A percentile compares a stretch with the other conserved stretches of the same genome.
Conservation (phyloP, 1,284 basidiomycete species). For the Neonothopanus nambi region DNA sequence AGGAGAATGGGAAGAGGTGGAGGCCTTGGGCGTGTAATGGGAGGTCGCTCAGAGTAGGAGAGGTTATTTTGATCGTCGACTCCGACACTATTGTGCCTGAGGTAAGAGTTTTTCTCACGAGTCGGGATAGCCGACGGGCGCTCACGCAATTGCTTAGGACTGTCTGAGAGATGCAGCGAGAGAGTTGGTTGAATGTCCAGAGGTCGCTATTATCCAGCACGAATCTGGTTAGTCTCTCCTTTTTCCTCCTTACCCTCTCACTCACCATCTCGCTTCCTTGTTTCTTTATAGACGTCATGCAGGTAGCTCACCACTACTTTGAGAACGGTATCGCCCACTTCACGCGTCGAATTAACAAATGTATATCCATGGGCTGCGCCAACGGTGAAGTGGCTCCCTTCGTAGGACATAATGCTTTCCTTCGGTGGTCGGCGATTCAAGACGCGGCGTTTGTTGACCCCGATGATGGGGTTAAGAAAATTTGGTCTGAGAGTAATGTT, state of each 20-base stretch:
- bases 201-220: slow-evolving; percentile 84
- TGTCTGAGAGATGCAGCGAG: slow-evolving; percentile 84
- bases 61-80: slow-evolving; percentile 73
- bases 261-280: background rate
- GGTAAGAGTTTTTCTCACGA: slow-evolving; percentile 26
- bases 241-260: background rate
- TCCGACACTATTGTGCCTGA: slow-evolving; percentile 86
- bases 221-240: slow-evolving; percentile 54
- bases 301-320: slow-evolving; percentile 81
- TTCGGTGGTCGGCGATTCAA: slow-evolving; percentile 83
- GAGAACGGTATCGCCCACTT: slow-evolving; percentile 85
- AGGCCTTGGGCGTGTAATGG: slow-evolving; percentile 69
- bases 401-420: slow-evolving; percentile 87
- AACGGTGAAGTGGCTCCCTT: slow-evolving; percentile 82
- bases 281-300: slow-evolving; percentile 70
- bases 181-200: slow-evolving; percentile 75
- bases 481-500: slow-evolving; percentile 85
- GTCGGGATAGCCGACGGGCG: too few species aligned
- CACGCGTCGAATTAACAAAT: slow-evolving; percentile 63
- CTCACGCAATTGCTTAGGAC: slow-evolving; percentile 42
- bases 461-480: slow-evolving; percentile 65
- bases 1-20: slow-evolving; percentile 53
- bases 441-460: slow-evolving; percentile 74
- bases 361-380: slow-evolving; percentile 45
- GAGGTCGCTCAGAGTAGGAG: slow-evolving; percentile 57